Percentiles rank a stretch among this genome's conserved stretches.
Conservation (phyloP, 163 green algal genomes). For the Trebouxiophyceae sp. region DNA sequence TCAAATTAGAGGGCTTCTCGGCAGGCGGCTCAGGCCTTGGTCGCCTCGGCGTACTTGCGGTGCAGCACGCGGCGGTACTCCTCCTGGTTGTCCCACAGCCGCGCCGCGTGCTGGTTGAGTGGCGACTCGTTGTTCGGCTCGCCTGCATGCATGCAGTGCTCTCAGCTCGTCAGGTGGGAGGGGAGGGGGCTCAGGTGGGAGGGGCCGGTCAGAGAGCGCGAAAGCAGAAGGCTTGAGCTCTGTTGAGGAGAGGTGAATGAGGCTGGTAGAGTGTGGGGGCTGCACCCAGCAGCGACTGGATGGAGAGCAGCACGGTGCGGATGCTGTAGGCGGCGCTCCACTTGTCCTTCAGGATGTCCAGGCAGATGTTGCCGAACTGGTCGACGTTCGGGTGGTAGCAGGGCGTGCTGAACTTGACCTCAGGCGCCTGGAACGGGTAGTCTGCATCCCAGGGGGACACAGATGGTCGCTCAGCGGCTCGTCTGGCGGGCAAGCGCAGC, state of each 20-base stretch:
- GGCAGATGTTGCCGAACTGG: conserved; percentile 72
- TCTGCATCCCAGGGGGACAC: conserved; percentile 21
- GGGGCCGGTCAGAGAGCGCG: too few species aligned
- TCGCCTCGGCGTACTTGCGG: conserved; percentile 22
- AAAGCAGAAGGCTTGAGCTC: too few species aligned
- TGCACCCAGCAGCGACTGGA: conserved; percentile 18
- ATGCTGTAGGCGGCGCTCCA: conserved; percentile 69
- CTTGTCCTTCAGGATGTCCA: conserved; percentile 80
- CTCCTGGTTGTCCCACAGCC: conserved; percentile 57
- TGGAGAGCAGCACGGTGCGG: conserved; percentile 63
- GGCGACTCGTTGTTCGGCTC: conserved; percentile 78
- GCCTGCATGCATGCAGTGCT: conserved; percentile 20
- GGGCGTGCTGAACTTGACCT: conserved; percentile 63
- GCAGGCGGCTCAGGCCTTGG: conserved; percentile 6
- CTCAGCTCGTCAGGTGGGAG: neutral
- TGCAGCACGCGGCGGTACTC: conserved; percentile 34
- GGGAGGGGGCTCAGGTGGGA: too few species aligned
- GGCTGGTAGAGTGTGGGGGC: too few species aligned
- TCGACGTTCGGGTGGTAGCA: conserved; percentile 84
- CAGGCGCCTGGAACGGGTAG: conserved; percentile 72
- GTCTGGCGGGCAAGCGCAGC: neutral
- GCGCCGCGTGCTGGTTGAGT: conserved; percentile 55
- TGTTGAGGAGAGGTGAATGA: too few species aligned
- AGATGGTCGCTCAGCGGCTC: neutral
- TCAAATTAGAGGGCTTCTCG: too few species aligned